These are phyloP conservation scores for Penicillium fuscoglaucum DNA, from an alignment of 2,329 filamentous ascomycete species.

Conservation along the genomic window DNA sequence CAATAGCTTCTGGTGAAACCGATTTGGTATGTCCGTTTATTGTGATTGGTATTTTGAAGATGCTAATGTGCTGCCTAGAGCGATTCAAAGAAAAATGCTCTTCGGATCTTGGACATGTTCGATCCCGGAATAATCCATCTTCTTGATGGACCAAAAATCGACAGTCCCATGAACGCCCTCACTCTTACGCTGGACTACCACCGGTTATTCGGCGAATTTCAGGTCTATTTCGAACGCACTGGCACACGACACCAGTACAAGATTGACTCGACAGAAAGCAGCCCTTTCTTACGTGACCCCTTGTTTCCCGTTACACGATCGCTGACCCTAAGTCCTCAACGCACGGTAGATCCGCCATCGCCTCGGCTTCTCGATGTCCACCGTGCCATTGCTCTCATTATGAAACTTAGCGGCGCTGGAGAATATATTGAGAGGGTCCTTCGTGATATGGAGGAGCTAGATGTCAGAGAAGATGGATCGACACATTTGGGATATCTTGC, in stretches of 20 bases:
- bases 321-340: conserved; percentile 27
- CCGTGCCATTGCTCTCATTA: conserved; percentile 30
- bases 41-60: too few species aligned
- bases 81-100: background rate
- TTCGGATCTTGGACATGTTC: background rate
- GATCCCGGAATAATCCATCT: background rate
- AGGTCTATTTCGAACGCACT: conserved; percentile 4
- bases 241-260: conserved; percentile 18
- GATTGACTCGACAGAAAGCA: conserved; percentile 21
- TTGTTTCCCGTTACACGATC: conserved; percentile 24
- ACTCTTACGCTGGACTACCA: background rate
- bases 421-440: conserved; percentile 27
- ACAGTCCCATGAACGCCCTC: background rate
- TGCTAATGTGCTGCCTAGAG: too few species aligned
- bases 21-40: background rate
- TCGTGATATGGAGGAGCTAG: conserved; percentile 25
- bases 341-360: conserved; percentile 37
- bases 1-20: background rate
- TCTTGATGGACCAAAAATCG: background rate
- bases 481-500: conserved; percentile 6
- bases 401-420: conserved; percentile 26
- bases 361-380: conserved; percentile 30
- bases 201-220: background rate
- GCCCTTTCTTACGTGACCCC: conserved; percentile 19
- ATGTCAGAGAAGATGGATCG: conserved; percentile 1